These are phyloP conservation scores for barrel medic (Medicago truncatula) DNA, from an alignment of 306 rosid species.

Conservation along the genomic window DNA sequence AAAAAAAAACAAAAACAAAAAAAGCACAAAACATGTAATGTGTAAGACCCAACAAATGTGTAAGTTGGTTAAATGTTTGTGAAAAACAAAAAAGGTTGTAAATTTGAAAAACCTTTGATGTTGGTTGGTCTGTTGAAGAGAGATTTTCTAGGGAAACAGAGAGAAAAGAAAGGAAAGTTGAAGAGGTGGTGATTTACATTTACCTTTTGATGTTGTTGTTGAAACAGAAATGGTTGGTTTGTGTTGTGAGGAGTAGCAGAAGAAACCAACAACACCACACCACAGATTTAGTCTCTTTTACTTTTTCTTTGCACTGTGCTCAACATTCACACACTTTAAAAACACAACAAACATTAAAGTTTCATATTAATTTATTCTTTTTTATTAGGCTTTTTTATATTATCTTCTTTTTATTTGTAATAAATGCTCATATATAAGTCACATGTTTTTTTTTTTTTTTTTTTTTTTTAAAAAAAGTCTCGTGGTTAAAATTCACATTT, in stretches of 20 bases:
- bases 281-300: conserved; percentile 38
- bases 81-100: background rate
- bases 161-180: background rate
- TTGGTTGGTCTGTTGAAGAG: background rate
- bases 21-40: background rate
- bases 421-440: too few species aligned
- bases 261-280: conserved; percentile 36
- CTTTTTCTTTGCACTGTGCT: conserved; percentile 43
- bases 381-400: background rate
- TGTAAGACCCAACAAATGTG: background rate
- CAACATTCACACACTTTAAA: conserved; percentile 20
- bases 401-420: background rate
- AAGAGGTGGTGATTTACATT: background rate
- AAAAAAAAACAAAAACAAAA: background rate
- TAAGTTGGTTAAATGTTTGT: background rate
- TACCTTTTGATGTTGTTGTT: conserved; percentile 28
- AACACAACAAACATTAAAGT: background rate
- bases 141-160: conserved; percentile 5
- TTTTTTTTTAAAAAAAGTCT: too few species aligned
- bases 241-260: conserved; percentile 1
- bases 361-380: background rate
- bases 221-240: conserved; percentile 33
- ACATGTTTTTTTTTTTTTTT: too few species aligned
- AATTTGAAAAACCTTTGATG: conserved; percentile 1
- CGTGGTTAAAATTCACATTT: too few species aligned